Evolutionary conservation across 345 rosid species (phyloP).

Genomic region (Pistacia vera): DNA sequence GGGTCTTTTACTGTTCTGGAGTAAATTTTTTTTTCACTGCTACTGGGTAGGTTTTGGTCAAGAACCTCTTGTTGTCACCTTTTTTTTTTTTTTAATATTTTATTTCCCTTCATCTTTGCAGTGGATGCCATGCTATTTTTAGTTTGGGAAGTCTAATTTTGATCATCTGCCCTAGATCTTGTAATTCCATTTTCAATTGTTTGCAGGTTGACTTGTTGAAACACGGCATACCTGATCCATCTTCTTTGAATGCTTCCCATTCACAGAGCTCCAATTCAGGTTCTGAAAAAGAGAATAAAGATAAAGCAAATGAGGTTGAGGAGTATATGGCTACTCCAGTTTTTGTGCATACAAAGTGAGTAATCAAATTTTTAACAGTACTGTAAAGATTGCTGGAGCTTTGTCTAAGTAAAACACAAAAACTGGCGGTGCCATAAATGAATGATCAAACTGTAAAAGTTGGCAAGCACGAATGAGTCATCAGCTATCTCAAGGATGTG

Average conservation of each 20-base stretch:
- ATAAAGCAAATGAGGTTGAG: slow-evolving; percentile 48
- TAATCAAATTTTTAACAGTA: slow-evolving; percentile 16
- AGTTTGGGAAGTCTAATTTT: background rate
- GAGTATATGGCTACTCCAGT: slow-evolving; percentile 77
- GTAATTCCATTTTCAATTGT: background rate
- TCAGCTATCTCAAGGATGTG: background rate
- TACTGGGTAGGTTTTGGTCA: background rate
- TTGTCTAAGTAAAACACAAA: background rate
- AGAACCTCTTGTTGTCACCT: background rate
- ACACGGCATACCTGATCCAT: slow-evolving; percentile 86
- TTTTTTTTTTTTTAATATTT: background rate
- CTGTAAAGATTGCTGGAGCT: background rate
- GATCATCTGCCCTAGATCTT: background rate
- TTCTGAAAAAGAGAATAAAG: slow-evolving; percentile 55
- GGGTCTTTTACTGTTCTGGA: background rate
- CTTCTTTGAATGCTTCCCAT: slow-evolving; percentile 47
- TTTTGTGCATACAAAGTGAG: slow-evolving; percentile 82
- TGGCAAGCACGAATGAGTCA: background rate
- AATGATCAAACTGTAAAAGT: background rate
- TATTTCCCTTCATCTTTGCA: background rate
- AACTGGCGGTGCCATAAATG: background rate
- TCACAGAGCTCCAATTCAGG: slow-evolving; percentile 44
- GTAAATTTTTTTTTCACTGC: background rate
- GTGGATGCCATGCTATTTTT: background rate
- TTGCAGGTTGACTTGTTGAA: slow-evolving; percentile 84